These are phyloP conservation scores for Vicia villosa DNA, from an alignment of 306 rosid genomes.

Conservation along the genomic window DNA sequence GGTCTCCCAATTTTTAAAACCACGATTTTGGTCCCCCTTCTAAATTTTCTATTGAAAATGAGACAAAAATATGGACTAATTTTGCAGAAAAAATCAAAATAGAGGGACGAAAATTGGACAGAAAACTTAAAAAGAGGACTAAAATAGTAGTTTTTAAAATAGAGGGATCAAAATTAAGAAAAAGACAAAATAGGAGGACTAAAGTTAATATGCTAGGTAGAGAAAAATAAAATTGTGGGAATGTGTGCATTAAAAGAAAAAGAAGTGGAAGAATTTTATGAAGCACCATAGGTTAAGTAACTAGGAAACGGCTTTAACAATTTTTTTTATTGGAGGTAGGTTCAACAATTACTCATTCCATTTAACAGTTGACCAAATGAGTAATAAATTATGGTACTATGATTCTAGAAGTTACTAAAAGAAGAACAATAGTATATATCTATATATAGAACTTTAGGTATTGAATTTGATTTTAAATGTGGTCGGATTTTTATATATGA, in stretches of 20 bases:
- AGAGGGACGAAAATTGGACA: too few species aligned
- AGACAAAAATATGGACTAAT: too few species aligned
- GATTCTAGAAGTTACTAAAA: not conserved
- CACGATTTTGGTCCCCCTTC: too few species aligned
- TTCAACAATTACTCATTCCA: constrained; percentile 35
- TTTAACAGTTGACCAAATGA: not conserved
- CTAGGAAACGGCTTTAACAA: constrained; percentile 12
- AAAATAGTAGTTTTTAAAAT: too few species aligned
- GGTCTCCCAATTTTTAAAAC: too few species aligned
- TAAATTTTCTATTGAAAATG: too few species aligned
- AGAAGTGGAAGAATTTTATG: not conserved
- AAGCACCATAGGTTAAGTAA: constrained; percentile 29
- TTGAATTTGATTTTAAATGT: not conserved
- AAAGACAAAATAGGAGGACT: too few species aligned
- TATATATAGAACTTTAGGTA: not conserved
- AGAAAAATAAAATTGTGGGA: not conserved
- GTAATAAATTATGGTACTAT: not conserved
- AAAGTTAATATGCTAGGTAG: not conserved
- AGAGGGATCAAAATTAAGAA: too few species aligned
- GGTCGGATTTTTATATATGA: too few species aligned
- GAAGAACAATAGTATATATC: not conserved
- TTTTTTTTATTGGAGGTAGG: constrained; percentile 36
- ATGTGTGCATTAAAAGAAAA: constrained; percentile 1
- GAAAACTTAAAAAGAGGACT: too few species aligned
- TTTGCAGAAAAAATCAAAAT: too few species aligned